phyloP scores from a whole-genome alignment of 2,329 filamentous ascomycete genomes.

The Fusarium sp. region DNA sequence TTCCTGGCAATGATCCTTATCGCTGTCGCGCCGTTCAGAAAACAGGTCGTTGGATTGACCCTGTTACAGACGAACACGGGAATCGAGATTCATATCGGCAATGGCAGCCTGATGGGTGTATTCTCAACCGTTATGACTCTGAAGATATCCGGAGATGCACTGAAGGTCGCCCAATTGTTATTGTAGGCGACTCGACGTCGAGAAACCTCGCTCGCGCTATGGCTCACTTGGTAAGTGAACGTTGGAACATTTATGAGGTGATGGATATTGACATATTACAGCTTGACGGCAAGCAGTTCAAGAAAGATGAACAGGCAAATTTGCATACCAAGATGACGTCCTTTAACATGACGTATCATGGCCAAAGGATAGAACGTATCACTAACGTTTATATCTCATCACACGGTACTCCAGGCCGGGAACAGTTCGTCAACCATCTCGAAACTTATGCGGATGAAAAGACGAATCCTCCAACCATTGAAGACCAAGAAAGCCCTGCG shows the following conservation, averaged over 20 bases:
- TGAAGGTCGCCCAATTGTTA: constrained; percentile 62
- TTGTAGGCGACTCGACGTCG: constrained; percentile 70
- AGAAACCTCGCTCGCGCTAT: constrained; percentile 69
- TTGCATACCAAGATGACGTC: background rate
- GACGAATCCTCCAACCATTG: background rate
- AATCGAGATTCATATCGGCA: constrained; percentile 51
- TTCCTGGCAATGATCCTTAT: constrained; percentile 58
- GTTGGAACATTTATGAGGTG: accelerated
- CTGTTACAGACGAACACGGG: constrained; percentile 42
- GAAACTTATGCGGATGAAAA: background rate
- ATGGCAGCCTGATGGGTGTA: constrained; percentile 72
- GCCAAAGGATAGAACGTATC: background rate
- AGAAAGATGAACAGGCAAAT: background rate
- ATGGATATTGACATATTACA: background rate
- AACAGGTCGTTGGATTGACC: constrained; percentile 62
- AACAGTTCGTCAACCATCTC: background rate
- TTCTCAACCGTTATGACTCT: constrained; percentile 65
- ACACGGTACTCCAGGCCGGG: background rate
- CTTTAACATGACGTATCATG: constrained; percentile 10
- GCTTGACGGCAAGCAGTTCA: background rate
- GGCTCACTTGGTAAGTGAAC: constrained; percentile 38
- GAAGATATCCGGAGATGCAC: constrained; percentile 66
- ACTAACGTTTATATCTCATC: constrained; percentile 1
- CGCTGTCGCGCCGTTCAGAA: constrained; percentile 65
- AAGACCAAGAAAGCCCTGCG: background rate